A percentile compares a stretch with the other conserved stretches of the same genome.
These are phyloP conservation scores for Lactifluus rugatus DNA, from an alignment of 768 basidiomycete species.

Conservation along the genomic window DNA sequence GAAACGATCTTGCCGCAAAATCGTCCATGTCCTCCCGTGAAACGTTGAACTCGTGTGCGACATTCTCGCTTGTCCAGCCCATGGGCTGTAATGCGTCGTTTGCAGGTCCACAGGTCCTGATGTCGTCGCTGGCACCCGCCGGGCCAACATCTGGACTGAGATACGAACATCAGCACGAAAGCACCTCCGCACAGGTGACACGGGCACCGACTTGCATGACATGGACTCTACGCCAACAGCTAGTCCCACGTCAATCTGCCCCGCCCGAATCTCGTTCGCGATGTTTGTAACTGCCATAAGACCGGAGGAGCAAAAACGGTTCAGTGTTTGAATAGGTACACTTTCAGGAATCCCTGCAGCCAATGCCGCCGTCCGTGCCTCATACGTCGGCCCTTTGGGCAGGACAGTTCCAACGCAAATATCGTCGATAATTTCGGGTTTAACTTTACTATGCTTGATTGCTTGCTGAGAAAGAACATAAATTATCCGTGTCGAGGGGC, in stretches of 20 bases:
- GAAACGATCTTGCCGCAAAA: conserved; percentile 66
- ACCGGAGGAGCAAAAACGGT: conserved; percentile 77
- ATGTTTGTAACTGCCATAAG: conserved; percentile 77
- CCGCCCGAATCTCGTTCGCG: conserved; percentile 62
- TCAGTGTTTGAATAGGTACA: conserved; percentile 64
- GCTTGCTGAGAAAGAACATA: conserved; percentile 36
- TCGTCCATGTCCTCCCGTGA: conserved; percentile 68
- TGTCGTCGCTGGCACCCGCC: conserved; percentile 49
- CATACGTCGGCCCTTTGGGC: conserved; percentile 53
- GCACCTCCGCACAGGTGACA: conserved; percentile 20
- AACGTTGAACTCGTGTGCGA: conserved; percentile 63
- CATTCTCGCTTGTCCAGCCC: conserved; percentile 89
- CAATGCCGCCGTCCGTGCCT: conserved; percentile 63
- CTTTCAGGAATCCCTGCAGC: conserved; percentile 75
- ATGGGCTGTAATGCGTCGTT: conserved; percentile 60
- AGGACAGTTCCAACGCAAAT: conserved; percentile 75
- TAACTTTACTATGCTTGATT: conserved; percentile 47
- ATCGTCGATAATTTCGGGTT: conserved; percentile 60
- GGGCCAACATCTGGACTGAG: conserved; percentile 55
- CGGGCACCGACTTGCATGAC: conserved; percentile 52
- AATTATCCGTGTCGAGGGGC: conserved; percentile 10
- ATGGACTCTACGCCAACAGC: conserved; percentile 84
- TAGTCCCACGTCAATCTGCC: conserved; percentile 75
- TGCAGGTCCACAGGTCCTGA: conserved; percentile 46
- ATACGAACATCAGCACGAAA: conserved; percentile 18